Conservation (phyloP, 1,284 basidiomycete genomes). For the Cutaneotrichosporon mucoides region DNA sequence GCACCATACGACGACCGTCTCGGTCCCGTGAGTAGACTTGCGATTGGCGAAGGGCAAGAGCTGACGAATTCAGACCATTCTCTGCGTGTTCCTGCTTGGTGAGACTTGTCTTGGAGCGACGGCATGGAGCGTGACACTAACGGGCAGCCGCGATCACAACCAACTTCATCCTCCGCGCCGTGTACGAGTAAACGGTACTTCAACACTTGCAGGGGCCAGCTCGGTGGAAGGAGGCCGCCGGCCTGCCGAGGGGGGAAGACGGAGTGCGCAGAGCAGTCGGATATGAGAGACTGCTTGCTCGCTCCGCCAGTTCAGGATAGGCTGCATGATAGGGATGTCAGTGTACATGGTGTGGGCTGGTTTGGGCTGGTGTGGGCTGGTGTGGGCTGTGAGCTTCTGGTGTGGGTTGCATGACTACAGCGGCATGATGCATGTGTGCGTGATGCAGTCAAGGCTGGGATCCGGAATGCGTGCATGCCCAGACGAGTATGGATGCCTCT, state of each 20-base stretch:
- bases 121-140: not conserved
- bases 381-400: too few relatives aligned
- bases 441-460: not conserved
- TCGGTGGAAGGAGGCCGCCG: not conserved
- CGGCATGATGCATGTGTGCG: not conserved
- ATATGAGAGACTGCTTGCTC: too few relatives aligned
- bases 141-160: conserved; percentile 72
- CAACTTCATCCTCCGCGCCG: conserved; percentile 71
- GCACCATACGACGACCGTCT: conserved; percentile 97
- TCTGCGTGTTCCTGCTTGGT: conserved; percentile 82
- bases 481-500: not conserved
- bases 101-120: conserved; percentile 31
- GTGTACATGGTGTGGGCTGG: too few relatives aligned
- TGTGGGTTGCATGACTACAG: too few relatives aligned
- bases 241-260: not conserved
- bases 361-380: too few relatives aligned
- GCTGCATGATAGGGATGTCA: too few relatives aligned
- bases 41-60: not conserved
- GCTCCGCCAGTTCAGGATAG: too few relatives aligned
- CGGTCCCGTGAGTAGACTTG: conserved; percentile 60
- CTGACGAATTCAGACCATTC: conserved; percentile 60
- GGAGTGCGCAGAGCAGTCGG: not conserved
- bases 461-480: not conserved
- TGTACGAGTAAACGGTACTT: conserved; percentile 19
- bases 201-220: not conserved